Evolutionary conservation across 768 basidiomycete genomes (phyloP), one percentile per base, ranked within the genome.

Genomic region (Agrocybe pediades): DNA sequence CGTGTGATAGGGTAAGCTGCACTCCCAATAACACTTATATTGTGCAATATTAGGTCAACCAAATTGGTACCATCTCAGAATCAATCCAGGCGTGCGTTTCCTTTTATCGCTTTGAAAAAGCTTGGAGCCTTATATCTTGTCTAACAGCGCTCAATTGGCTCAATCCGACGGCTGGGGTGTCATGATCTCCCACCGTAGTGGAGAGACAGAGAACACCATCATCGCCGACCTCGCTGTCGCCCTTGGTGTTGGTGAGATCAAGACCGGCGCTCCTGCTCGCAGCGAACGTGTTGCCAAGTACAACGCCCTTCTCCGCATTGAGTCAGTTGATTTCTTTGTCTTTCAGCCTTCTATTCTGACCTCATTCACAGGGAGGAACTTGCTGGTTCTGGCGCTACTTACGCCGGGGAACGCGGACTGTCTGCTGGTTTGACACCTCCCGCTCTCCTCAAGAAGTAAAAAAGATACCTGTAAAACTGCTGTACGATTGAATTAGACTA

Each of bases 171-270:
- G 90, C 50, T 99, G 97, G 97, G 95, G 95, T 71, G 92, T 98
- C 76, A 99, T 99, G 97, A 88, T 96, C 73, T 98, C 95, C 49
- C 97, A 98, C 83, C 95, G 97, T 62, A 93, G 90, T 62, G 96
- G 96, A 67, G 96, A 98, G 83, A 98, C 96, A 29, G 95, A 97
- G 77, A 95, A 93, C 78, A 95, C 93, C 50, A 80, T 94, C 73
- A 98, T 98, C 65, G 93, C 95, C 58, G 95, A 98, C 74, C 87
- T 98, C 61, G 86, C 87, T 58, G 95, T 98, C 62, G 97, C 91
- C 44, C 92, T 98, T 61, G 88, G 89, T 60, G 83, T 82, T 55
- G 95, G 95, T 59, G 90, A 96, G 75, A 97, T 98, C 83, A 98
- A 99, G 88, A 97, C 96, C 43, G 96, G 96, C 76, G 95, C 95